Base-by-base conservation (phyloP, 1,284 basidiomycete genomes). In the Pseudozyma flocculosa region DNA sequence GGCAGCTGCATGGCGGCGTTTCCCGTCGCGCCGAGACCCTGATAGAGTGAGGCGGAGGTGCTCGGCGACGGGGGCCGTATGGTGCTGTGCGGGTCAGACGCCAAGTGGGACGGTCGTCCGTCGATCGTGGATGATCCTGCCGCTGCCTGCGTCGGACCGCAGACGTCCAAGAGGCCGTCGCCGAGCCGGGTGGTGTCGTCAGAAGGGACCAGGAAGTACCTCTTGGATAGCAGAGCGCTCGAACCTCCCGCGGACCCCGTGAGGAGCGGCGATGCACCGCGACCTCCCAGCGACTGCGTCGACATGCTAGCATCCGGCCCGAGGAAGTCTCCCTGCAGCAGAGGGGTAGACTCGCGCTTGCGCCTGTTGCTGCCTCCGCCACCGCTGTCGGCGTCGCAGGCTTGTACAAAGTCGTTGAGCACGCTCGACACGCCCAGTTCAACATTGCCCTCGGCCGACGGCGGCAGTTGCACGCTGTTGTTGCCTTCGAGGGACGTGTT, bases 121-220 rank as follows among this genome's bases (percentile, higher is more conserved):
- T 34, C 32, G n/a, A n/a, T n/a, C n/a, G n/a, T n/a, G n/a, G n/a
- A n/a, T n/a, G n/a, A n/a, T n/a, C n/a, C 32, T 17, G 32, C 32
- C 14, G 32, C 32, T 34, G 10, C 32, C 32, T 29, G 26, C 26
- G 7, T 11, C 32, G 7, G 32, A 9, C 61, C 65, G 23, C 65
- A 39, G n/a, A 73, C 51, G 8, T 63, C 85, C 80, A 40, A 85
- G 72, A 17, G 82, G 45, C 80, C 84, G 59, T 90, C 90, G 10
- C 92, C 92, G 41, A 92, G 84, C 18, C 90, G 86, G 50, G 85
- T 76, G 0, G 90, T 92, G 3, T 87, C 86, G 72, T 94, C 89
- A 2, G 78, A 77, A 1, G 88, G 85, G 1, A 94, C 83, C 2
- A 87, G 85, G 70, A 86, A 90, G 77, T 85, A 91, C 1, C 79